A percentile compares a stretch with the other conserved stretches of the same genome.
These are phyloP conservation scores for Vinca minor DNA, from an alignment of 257 asterid species.

Conservation along the genomic window DNA sequence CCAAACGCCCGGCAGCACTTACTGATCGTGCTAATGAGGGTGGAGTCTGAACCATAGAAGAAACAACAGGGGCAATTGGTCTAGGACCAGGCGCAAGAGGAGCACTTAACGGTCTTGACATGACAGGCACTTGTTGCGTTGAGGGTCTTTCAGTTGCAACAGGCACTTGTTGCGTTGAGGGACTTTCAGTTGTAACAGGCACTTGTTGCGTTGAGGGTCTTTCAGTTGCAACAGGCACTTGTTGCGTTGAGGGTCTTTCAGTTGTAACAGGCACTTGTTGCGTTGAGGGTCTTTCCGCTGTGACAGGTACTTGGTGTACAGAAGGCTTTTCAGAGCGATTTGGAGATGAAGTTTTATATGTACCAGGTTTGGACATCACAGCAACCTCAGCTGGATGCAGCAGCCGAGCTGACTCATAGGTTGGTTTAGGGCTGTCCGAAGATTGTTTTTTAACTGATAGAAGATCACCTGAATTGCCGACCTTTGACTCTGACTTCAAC, in stretches of 20 bases:
- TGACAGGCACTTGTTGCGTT: conserved; percentile 29
- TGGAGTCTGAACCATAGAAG: conserved; percentile 47
- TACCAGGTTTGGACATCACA: conserved; percentile 26
- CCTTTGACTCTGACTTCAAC: conserved; percentile 31
- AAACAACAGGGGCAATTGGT: conserved; percentile 42
- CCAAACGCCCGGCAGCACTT: conserved; percentile 71
- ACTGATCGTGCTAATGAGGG: conserved; percentile 61
- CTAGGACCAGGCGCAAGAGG: conserved; percentile 56
- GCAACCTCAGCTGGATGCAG: conserved; percentile 33
- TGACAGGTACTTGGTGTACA: no score
- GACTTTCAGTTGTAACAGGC: no score
- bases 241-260: no score
- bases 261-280: no score
- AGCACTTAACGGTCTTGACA: conserved; percentile 83
- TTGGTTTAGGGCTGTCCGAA: conserved; percentile 35
- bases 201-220: no score
- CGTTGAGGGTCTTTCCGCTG: no score
- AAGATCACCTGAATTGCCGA: conserved; percentile 23
- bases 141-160: conserved; percentile 35
- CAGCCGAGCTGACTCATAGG: conserved; percentile 21
- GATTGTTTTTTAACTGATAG: conserved; percentile 29
- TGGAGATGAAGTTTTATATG: conserved; percentile 28
- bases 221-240: no score
- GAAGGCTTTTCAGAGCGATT: conserved; percentile 33
- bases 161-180: conserved; percentile 26